Conservation (phyloP, 805 yeast genomes). For the Candida argentea region DNA sequence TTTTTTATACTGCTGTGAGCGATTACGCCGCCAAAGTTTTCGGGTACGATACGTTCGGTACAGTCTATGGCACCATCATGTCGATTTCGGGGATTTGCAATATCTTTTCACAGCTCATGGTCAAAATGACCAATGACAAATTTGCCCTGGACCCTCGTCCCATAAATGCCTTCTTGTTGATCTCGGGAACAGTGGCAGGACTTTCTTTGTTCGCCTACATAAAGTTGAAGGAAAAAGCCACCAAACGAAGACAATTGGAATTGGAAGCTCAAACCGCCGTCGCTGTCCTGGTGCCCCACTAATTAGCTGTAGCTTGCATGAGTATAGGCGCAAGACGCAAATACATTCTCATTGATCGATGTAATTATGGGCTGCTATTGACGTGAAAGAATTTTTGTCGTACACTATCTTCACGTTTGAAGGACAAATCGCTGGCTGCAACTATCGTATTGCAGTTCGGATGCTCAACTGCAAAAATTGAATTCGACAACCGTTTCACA, state of each 20-base stretch:
- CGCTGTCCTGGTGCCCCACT: conserved; percentile 34
- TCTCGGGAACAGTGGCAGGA: conserved; percentile 46
- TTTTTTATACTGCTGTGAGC: conserved; percentile 85
- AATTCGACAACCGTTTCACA: too few species aligned
- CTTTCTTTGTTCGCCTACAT: conserved; percentile 33
- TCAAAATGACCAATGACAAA: conserved; percentile 54
- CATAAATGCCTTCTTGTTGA: conserved; percentile 48
- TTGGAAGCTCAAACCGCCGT: conserved; percentile 56
- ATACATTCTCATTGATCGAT: too few species aligned
- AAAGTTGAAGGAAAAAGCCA: conserved; percentile 24
- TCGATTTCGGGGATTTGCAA: conserved; percentile 77
- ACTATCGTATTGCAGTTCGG: too few species aligned
- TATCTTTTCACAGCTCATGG: conserved; percentile 60
- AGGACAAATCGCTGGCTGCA: too few species aligned
- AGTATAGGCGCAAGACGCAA: too few species aligned
- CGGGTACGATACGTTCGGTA: conserved; percentile 88
- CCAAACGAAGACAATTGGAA: conserved; percentile 45
- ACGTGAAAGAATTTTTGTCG: too few species aligned
- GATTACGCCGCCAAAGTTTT: conserved; percentile 89
- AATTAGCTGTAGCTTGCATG: conserved; percentile 2
- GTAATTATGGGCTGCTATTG: too few species aligned
- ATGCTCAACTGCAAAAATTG: too few species aligned
- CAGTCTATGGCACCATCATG: conserved; percentile 80
- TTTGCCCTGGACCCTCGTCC: conserved; percentile 76
- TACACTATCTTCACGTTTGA: too few species aligned